A percentile compares a stretch with the other conserved stretches of the same genome.
Evolutionary conservation across 2,329 filamentous ascomycete species (phyloP).

Genomic region (Claviceps fusiformis): DNA sequence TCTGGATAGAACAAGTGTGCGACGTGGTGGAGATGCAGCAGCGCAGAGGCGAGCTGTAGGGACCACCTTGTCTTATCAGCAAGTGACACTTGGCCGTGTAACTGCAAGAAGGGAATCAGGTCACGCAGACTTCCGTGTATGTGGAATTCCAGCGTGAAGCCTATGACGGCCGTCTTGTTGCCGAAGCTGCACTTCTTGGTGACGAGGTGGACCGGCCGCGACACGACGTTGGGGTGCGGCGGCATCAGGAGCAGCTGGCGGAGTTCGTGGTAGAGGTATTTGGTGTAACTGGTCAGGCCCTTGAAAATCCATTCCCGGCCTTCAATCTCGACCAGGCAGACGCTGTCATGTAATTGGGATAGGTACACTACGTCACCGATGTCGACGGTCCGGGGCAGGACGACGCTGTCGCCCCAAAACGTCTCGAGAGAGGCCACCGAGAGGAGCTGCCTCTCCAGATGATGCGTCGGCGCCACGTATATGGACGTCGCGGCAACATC

Average conservation of each 20-base stretch:
- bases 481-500: conserved; percentile 33
- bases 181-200: conserved; percentile 44
- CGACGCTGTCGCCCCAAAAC: conserved; percentile 29
- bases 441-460: conserved; percentile 39
- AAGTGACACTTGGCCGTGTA: conserved; percentile 28
- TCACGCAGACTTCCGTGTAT: conserved; percentile 41
- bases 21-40: conserved; percentile 34
- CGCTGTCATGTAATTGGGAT: conserved; percentile 44
- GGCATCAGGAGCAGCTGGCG: conserved; percentile 38
- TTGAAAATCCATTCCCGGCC: conserved; percentile 40
- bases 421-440: conserved; percentile 26
- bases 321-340: conserved; percentile 36
- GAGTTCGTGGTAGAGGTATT: conserved; percentile 49
- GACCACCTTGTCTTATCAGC: conserved; percentile 39
- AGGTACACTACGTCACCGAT: conserved; percentile 35
- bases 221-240: conserved; percentile 39
- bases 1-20: conserved; percentile 41
- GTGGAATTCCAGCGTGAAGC: conserved; percentile 44
- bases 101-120: conserved; percentile 35
- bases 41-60: conserved; percentile 35
- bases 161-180: conserved; percentile 38
- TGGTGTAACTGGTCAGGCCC: conserved; percentile 40
- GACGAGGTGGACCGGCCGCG: conserved; percentile 37
- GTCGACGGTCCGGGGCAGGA: conserved; percentile 33
- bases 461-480: conserved; percentile 33